These are phyloP conservation scores for Cadophora malorum DNA, from an alignment of 2,329 filamentous ascomycete species.

Conservation along the genomic window DNA sequence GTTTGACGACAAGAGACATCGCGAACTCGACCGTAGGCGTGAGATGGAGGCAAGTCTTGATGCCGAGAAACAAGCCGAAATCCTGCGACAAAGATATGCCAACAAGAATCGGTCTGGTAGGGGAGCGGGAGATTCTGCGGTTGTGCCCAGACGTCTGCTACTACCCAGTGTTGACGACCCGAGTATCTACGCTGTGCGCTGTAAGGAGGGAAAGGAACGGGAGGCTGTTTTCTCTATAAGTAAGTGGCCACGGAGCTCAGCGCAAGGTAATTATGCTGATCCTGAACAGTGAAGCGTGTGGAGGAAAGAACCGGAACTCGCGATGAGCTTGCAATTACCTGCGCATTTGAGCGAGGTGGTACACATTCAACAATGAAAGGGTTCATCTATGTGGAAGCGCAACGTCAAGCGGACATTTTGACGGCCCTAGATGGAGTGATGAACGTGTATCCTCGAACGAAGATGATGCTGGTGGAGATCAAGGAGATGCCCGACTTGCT, in stretches of 20 bases:
- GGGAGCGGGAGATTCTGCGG: conserved; percentile 70
- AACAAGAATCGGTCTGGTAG: conserved; percentile 75
- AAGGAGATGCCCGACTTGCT: conserved; percentile 99
- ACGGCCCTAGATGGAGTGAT: conserved; percentile 82
- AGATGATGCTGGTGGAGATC: conserved; percentile 88
- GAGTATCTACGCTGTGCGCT: conserved; percentile 92
- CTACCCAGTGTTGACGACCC: conserved; percentile 95
- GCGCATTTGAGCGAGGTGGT: conserved; percentile 87
- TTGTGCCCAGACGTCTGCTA: conserved; percentile 84
- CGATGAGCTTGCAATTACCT: conserved; percentile 82
- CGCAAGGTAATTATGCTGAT: not conserved
- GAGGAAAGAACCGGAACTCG: conserved; percentile 80
- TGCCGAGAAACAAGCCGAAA: conserved; percentile 89
- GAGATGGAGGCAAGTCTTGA: conserved; percentile 89
- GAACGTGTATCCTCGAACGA: conserved; percentile 87
- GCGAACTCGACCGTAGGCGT: conserved; percentile 90
- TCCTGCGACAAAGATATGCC: conserved; percentile 86
- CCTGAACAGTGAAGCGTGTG: conserved; percentile 69
- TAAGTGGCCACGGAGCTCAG: not conserved
- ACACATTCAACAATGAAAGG: conserved; percentile 85
- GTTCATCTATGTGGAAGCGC: conserved; percentile 93
- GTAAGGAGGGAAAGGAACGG: conserved; percentile 93
- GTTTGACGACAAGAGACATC: conserved; percentile 88
- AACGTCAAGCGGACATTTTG: conserved; percentile 84
- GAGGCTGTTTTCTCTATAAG: conserved; percentile 86